A percentile compares a stretch with the other conserved stretches of the same genome.
phyloP scores from a whole-genome alignment of 768 basidiomycete genomes.

The Tricholomella constricta region DNA sequence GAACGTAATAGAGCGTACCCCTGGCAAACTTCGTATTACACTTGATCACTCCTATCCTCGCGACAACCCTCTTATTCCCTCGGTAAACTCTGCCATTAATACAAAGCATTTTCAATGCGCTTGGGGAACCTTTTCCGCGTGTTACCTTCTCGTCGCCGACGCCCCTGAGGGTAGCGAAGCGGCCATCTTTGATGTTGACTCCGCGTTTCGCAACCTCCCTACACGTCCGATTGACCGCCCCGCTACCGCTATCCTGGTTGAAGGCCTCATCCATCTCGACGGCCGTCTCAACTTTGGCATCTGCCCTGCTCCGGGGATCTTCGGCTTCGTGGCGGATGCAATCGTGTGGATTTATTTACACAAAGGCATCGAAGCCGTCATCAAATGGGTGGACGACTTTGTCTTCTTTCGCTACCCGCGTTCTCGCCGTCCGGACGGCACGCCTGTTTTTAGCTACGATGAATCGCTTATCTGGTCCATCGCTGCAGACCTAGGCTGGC shows the following conservation, averaged over 20 bases:
- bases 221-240: neutral
- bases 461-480: neutral
- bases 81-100: neutral
- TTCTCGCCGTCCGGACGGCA: neutral
- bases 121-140: neutral
- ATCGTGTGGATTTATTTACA: neutral
- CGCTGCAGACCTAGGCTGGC: neutral
- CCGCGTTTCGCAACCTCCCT: neutral
- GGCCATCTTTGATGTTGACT: neutral
- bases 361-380: neutral
- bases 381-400: neutral
- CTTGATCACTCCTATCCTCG: constrained; percentile 2
- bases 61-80: neutral
- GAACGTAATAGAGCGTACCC: neutral
- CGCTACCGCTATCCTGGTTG: neutral
- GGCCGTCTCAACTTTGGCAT: neutral
- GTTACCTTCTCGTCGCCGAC: neutral
- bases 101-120: neutral
- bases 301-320: neutral
- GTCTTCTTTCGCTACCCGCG: neutral
- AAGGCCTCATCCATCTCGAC: neutral
- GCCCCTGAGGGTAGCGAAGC: neutral
- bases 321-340: neutral
- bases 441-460: neutral
- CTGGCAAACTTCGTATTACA: neutral